A percentile compares a stretch with the other conserved stretches of the same genome.
Conservation (phyloP, 768 basidiomycete species). For the Lentinula detonsa region DNA sequence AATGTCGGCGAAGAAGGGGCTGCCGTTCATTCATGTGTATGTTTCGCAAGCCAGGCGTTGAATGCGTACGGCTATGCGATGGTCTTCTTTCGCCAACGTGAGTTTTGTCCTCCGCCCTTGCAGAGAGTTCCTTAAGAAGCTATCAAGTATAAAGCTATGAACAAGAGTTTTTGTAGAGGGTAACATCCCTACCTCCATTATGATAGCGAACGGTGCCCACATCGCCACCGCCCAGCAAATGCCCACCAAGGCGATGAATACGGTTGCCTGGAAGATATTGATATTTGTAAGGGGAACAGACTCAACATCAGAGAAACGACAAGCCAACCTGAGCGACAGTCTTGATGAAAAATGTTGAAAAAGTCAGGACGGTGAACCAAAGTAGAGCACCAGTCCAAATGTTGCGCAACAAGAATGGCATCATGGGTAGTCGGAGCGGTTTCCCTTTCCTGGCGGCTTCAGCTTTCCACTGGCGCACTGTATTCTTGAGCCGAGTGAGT, state of each 20-base stretch:
- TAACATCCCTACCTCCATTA: conserved; percentile 77
- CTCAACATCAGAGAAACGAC: not conserved
- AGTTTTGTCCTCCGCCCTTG: conserved; percentile 17
- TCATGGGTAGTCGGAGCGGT: conserved; percentile 73
- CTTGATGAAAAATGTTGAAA: conserved; percentile 82
- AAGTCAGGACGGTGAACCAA: conserved; percentile 72
- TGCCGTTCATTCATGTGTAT: conserved; percentile 37
- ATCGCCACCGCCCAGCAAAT: conserved; percentile 98
- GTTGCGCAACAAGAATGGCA: conserved; percentile 88
- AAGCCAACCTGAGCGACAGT: conserved; percentile 62
- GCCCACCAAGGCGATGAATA: conserved; percentile 79
- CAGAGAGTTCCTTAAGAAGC: conserved; percentile 70
- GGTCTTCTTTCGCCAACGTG: conserved; percentile 26
- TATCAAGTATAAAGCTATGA: conserved; percentile 18
- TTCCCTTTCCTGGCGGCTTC: conserved; percentile 75
- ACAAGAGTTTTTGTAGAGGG: not conserved
- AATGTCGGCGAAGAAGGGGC: conserved; percentile 58
- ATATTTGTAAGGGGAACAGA: not conserved
- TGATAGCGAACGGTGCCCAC: conserved; percentile 96
- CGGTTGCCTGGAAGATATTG: conserved; percentile 50
- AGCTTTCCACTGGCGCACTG: conserved; percentile 76
- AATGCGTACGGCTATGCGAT: conserved; percentile 48
- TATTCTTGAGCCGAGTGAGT: conserved; percentile 57
- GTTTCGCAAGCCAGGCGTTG: conserved; percentile 33
- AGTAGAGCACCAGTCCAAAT: conserved; percentile 89